Evolutionary conservation across 2,329 filamentous ascomycete species (phyloP).

Genomic region (Fusarium chaquense): DNA sequence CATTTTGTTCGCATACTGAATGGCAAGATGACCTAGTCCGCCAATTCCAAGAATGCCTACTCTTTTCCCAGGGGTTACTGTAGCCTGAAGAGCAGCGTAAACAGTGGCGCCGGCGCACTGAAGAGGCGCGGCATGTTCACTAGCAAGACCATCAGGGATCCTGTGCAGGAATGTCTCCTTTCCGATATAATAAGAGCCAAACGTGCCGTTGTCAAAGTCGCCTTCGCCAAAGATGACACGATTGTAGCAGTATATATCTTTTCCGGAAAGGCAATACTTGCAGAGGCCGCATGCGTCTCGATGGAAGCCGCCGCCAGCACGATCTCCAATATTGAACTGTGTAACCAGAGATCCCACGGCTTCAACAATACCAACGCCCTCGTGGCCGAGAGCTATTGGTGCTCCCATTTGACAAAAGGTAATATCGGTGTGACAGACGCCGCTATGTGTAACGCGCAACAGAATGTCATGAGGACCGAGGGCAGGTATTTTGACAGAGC

Average conservation of each 20-base stretch:
- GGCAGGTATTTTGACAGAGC: not conserved
- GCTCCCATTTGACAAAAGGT: slow-evolving; percentile 3
- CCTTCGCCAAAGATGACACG: slow-evolving; percentile 11
- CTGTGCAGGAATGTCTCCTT: slow-evolving; percentile 18
- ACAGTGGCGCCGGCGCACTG: slow-evolving; percentile 16
- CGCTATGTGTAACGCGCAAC: slow-evolving; percentile 11
- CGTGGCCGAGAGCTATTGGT: slow-evolving; percentile 7
- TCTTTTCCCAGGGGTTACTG: not conserved
- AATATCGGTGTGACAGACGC: slow-evolving; percentile 16
- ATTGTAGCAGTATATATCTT: slow-evolving; percentile 12
- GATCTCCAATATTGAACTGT: slow-evolving; percentile 10
- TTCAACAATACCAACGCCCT: slow-evolving; percentile 3
- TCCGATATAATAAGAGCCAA: slow-evolving; percentile 9
- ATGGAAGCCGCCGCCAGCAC: slow-evolving; percentile 15
- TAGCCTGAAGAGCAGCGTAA: slow-evolving; percentile 15
- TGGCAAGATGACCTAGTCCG: slow-evolving; percentile 9
- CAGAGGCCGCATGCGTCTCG: slow-evolving; percentile 10
- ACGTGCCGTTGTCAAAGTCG: slow-evolving; percentile 3
- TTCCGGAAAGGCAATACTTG: slow-evolving; percentile 4
- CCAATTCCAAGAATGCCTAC: slow-evolving; percentile 17
- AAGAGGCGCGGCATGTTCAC: slow-evolving; percentile 19
- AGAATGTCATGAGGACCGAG: slow-evolving; percentile 8
- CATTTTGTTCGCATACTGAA: slow-evolving; percentile 20
- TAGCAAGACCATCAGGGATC: not conserved
- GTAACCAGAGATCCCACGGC: slow-evolving; percentile 3